Percentiles rank a stretch among this genome's conserved stretches.
Evolutionary conservation across 2,329 filamentous ascomycete genomes (phyloP).

Genomic region (Penicillium sp.): DNA sequence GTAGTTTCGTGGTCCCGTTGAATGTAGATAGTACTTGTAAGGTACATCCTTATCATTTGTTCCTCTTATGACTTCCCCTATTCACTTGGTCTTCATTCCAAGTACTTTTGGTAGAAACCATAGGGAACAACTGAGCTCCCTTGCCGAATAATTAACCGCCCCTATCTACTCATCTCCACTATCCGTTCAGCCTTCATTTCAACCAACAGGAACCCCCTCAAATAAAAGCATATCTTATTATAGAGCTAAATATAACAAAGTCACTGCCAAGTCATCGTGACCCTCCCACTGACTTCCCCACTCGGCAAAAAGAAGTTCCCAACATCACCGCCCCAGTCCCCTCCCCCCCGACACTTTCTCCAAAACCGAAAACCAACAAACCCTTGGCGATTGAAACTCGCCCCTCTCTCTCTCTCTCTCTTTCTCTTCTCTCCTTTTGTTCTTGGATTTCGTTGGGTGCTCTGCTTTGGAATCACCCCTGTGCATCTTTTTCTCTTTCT

Average conservation of each 20-base stretch:
- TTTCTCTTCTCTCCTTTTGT: neutral
- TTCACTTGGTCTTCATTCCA: neutral
- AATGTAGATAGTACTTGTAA: slow-evolving; percentile 4
- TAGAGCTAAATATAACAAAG: neutral
- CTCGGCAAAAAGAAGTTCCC: slow-evolving; percentile 22
- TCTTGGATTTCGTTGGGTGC: slow-evolving; percentile 1
- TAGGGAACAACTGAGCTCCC: neutral
- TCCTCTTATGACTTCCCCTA: neutral
- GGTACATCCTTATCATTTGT: neutral
- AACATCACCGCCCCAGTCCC: slow-evolving; percentile 25
- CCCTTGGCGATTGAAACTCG: neutral
- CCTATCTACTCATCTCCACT: neutral
- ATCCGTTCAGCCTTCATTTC: neutral
- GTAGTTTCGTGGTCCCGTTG: neutral
- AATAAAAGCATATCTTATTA: neutral
- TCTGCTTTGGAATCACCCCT: neutral
- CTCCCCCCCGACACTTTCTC: slow-evolving; percentile 7
- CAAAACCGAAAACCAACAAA: slow-evolving; percentile 5
- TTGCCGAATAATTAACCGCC: neutral
- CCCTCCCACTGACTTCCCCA: neutral
- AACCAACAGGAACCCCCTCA: neutral
- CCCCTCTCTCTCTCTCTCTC: neutral
- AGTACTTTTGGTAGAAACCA: neutral
- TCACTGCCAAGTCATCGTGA: neutral
- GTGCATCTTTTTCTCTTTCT: neutral